Evolutionary conservation across 1,139 yeast species (phyloP).

Genomic region (Eremothecium cymbalariae): DNA sequence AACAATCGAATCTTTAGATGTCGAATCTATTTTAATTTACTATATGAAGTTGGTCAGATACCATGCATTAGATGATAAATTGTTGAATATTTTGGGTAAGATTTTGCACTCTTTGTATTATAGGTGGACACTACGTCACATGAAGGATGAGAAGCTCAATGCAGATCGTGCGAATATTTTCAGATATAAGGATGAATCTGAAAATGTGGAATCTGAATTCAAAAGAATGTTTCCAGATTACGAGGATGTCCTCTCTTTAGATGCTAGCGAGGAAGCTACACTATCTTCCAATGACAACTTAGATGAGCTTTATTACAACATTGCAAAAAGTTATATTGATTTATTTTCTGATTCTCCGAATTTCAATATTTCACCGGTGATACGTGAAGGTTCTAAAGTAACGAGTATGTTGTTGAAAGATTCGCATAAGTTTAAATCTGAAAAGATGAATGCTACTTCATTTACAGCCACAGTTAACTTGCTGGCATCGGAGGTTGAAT

Average conservation of each 20-base stretch:
- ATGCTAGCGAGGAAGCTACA: slow-evolving; percentile 26
- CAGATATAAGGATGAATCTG: slow-evolving; percentile 51
- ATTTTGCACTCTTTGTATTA: slow-evolving; percentile 56
- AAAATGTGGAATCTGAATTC: slow-evolving; percentile 52
- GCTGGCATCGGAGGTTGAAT: slow-evolving; percentile 31
- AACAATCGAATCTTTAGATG: slow-evolving; percentile 39
- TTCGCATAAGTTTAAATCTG: slow-evolving; percentile 26
- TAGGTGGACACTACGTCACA: slow-evolving; percentile 69
- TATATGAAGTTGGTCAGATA: slow-evolving; percentile 34
- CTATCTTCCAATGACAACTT: slow-evolving; percentile 20
- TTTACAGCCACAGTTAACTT: slow-evolving; percentile 40
- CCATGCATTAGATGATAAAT: slow-evolving; percentile 18
- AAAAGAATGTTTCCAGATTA: slow-evolving; percentile 75
- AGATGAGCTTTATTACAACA: slow-evolving; percentile 32
- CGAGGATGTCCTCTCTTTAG: slow-evolving; percentile 48
- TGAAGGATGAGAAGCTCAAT: slow-evolving; percentile 56
- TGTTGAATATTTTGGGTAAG: slow-evolving; percentile 33
- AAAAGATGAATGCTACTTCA: slow-evolving; percentile 32
- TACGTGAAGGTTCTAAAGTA: slow-evolving; percentile 40
- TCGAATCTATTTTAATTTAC: slow-evolving; percentile 42
- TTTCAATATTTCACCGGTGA: slow-evolving; percentile 29
- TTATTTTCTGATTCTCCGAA: slow-evolving; percentile 26
- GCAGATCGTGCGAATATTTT: slow-evolving; percentile 54
- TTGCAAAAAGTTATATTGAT: slow-evolving; percentile 35
- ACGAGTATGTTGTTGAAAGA: slow-evolving; percentile 24